phyloP scores from a whole-genome alignment of 805 yeast genomes.

The Tetrapisispora taiwanensis region DNA sequence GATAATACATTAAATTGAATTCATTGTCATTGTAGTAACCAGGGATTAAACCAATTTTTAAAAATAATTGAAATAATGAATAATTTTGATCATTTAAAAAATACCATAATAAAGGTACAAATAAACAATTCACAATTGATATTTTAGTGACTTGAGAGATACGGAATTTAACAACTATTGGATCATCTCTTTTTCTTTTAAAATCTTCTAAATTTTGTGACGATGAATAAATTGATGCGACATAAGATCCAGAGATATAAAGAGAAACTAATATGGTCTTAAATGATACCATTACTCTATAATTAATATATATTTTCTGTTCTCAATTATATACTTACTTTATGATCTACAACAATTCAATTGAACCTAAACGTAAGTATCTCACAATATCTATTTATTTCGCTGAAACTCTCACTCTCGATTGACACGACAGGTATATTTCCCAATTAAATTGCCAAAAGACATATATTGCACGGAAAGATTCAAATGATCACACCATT shows the following conservation, averaged over 20 bases:
- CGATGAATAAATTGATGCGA: constrained; percentile 17
- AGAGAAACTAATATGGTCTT: constrained; percentile 1
- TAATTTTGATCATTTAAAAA: background rate
- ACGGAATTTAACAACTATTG: constrained; percentile 10
- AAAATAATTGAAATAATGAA: background rate
- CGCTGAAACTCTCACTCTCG: no score
- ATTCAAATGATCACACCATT: no score
- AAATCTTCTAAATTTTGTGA: constrained; percentile 12
- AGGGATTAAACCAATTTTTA: constrained; percentile 9
- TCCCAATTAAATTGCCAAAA: no score
- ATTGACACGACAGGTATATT: no score
- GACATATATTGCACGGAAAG: no score
- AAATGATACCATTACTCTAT: background rate
- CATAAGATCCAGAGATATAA: constrained; percentile 23
- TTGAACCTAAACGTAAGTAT: no score
- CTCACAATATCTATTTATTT: no score
- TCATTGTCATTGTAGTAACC: constrained; percentile 10
- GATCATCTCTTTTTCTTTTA: constrained; percentile 24
- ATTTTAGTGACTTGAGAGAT: constrained; percentile 13
- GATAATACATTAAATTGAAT: constrained; percentile 10
- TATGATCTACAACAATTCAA: no score
- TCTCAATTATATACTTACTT: no score
- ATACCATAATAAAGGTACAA: constrained; percentile 11
- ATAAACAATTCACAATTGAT: constrained; percentile 11
- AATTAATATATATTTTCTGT: no score